Percentiles rank a stretch among this genome's conserved stretches.
These are phyloP conservation scores for Takashimella koratensis DNA, from an alignment of 1,284 basidiomycete species.

Conservation along the genomic window DNA sequence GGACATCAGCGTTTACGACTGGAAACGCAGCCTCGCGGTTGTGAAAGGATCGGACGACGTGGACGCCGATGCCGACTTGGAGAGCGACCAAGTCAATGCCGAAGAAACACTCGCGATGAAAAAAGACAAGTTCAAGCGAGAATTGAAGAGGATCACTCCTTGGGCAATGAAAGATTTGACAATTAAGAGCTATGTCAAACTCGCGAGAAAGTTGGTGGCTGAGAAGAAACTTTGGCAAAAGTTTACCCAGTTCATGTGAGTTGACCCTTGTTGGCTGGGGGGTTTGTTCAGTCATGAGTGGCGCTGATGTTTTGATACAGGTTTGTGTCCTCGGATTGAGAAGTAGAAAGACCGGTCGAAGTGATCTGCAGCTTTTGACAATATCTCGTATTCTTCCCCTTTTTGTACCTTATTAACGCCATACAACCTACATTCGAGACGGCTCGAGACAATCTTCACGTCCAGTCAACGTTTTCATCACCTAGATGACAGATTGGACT, in stretches of 20 bases:
- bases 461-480: no score
- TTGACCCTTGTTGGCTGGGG: constrained; percentile 8
- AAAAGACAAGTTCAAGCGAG: constrained; percentile 25
- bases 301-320: background rate
- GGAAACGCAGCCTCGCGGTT: background rate
- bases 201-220: constrained; percentile 62
- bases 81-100: constrained; percentile 19
- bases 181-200: constrained; percentile 67
- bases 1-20: no score
- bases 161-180: constrained; percentile 72
- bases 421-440: no score
- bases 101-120: background rate
- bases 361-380: background rate
- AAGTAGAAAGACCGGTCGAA: background rate
- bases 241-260: constrained; percentile 43
- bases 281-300: background rate
- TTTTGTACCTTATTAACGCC: no score
- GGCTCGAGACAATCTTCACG: no score
- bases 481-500: no score
- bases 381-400: no score
- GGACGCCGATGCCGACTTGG: constrained; percentile 13
- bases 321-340: constrained; percentile 10
- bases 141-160: constrained; percentile 60
- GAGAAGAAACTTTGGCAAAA: constrained; percentile 61
- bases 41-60: background rate